Base-by-base conservation (phyloP, 139 green algal species). In the Marvania coccoides region DNA sequence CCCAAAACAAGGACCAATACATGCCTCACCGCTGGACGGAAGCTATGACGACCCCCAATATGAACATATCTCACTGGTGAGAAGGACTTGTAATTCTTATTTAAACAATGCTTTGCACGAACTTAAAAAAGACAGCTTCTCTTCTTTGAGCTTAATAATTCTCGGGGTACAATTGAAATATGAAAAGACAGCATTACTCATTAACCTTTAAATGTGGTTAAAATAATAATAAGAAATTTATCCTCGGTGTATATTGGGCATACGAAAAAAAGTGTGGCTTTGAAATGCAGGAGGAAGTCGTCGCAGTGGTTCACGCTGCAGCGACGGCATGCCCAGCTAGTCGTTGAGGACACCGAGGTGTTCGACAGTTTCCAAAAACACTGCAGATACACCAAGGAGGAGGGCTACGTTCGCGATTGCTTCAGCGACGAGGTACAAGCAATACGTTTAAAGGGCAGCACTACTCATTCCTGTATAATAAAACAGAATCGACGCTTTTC, bases 281-380 rank as follows among this genome's bases (percentile, higher is more conserved):
- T n/a, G 54, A 51, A 37, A 30, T 40, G 64, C 47, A 70, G 69
- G 69, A 65, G 69, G 38, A 76, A 76, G 60, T 60, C 36, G n/a
- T 48, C 46, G 31, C 69, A 76, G 55, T 77, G 59, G 59, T 77
- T 72, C 54, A 47, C 31, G 8, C 33, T 77, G 38, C 36, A 61
- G 51, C 61, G 70, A 2, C 10, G n/a, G 5, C 70, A 77, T 6
- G 70, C 45, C 19, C 8, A 61, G 51, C 23, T 72, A 35, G 61
- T 77, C n/a, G 37, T 77, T 30, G 23, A 61, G 28, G 70, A 77
- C 34, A 26, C 39, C 1, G 54, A 59, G 15, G 54, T 77, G 13
- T 77, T 68, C 67, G 19, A 29, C 31, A 65, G 48, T 45, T 77
- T 77, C 61, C 48, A 77, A 40, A 31, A 54, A 28, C 47, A 68